A percentile compares a stretch with the other conserved stretches of the same genome.
Conservation (phyloP, 345 rosid genomes). For the Camelina neglecta region DNA sequence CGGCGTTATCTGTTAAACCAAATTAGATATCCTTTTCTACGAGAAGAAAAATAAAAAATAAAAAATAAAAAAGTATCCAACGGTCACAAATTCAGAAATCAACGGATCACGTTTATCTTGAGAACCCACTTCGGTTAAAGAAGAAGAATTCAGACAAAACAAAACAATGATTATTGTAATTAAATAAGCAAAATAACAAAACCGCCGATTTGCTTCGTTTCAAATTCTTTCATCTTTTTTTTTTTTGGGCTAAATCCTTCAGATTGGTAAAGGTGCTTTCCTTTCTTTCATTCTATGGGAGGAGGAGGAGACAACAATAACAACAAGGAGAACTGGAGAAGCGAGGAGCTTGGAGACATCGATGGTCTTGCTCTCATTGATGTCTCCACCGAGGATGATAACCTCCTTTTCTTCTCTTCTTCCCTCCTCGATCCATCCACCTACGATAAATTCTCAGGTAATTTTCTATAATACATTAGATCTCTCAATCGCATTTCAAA, state of each 20-base stretch:
- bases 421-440: slow-evolving; percentile 44
- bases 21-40: slow-evolving; percentile 3
- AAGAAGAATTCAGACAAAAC: not conserved
- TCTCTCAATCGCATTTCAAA: not conserved
- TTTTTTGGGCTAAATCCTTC: not conserved
- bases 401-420: slow-evolving; percentile 68
- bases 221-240: slow-evolving; percentile 42
- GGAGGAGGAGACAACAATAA: slow-evolving; percentile 36
- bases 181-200: slow-evolving; percentile 28
- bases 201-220: slow-evolving; percentile 66
- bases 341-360: slow-evolving; percentile 44
- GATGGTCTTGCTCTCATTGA: slow-evolving; percentile 74
- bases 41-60: no score
- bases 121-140: slow-evolving; percentile 11
- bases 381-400: slow-evolving; percentile 66
- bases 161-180: not conserved
- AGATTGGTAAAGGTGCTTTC: not conserved
- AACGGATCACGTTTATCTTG: not conserved
- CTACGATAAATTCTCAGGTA: slow-evolving; percentile 48
- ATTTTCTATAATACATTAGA: not conserved
- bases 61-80: slow-evolving; percentile 10
- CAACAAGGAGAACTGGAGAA: slow-evolving; percentile 42
- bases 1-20: slow-evolving; percentile 2
- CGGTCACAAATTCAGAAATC: slow-evolving; percentile 3
- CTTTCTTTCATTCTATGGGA: slow-evolving; percentile 48